Conservation (phyloP, 768 basidiomycete species). For the Lentinula detonsa region DNA sequence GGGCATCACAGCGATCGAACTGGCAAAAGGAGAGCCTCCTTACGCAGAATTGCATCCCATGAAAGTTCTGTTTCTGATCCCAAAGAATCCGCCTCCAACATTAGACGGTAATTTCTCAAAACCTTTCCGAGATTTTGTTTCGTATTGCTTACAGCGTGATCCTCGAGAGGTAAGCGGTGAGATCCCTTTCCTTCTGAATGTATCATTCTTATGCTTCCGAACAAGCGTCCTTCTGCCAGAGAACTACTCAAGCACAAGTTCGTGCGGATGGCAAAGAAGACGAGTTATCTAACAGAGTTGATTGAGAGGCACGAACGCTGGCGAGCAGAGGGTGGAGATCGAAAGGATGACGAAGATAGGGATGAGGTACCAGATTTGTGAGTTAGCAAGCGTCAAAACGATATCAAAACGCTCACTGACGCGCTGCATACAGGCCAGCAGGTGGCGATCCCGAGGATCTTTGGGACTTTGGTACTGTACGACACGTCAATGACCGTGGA, state of each 20-base stretch:
- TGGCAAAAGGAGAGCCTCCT: conserved; percentile 96
- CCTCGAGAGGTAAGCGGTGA: conserved; percentile 65
- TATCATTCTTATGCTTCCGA: conserved; percentile 12
- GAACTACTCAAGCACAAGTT: conserved; percentile 97
- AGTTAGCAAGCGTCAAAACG: conserved; percentile 17
- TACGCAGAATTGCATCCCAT: conserved; percentile 98
- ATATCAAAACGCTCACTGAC: background rate
- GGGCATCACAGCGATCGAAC: conserved; percentile 95
- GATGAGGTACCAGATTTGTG: conserved; percentile 60
- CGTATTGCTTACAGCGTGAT: conserved; percentile 89
- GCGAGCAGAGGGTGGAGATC: conserved; percentile 84
- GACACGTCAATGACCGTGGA: conserved; percentile 45
- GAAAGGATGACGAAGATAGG: conserved; percentile 65
- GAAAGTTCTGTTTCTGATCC: conserved; percentile 98
- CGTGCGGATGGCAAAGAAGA: conserved; percentile 91
- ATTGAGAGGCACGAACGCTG: conserved; percentile 94
- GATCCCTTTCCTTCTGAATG: background rate
- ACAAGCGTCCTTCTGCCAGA: conserved; percentile 86
- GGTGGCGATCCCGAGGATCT: conserved; percentile 71
- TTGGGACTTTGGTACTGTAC: conserved; percentile 98
- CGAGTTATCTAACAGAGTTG: conserved; percentile 89
- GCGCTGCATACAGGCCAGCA: conserved; percentile 32
- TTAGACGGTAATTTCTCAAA: conserved; percentile 90
- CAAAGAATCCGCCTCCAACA: conserved; percentile 92
- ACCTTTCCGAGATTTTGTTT: conserved; percentile 90